Evolutionary conservation across 108 stramenopile genomes (phyloP).

Genomic region (Mayamaea pseudoterrestris): DNA sequence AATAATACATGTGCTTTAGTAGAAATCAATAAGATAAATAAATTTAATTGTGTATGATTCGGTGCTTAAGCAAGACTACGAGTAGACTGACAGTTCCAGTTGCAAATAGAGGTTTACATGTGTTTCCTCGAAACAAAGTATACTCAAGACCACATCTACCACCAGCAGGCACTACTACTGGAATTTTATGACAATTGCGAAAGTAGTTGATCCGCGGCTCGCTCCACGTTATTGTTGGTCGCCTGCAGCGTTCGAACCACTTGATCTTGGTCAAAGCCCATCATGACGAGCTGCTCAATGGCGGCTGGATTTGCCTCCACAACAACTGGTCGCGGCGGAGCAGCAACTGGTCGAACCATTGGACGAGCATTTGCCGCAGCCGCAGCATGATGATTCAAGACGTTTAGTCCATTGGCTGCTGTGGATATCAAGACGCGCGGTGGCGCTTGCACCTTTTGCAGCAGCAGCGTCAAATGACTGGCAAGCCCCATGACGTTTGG

Average conservation of each 20-base stretch:
- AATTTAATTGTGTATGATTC: no score
- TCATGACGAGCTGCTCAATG: constrained; percentile 55
- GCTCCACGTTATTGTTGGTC: constrained; percentile 74
- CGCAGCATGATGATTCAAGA: neutral
- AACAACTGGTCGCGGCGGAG: constrained; percentile 11
- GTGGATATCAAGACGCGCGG: constrained; percentile 4
- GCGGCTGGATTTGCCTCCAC: constrained; percentile 29
- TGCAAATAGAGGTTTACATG: no score
- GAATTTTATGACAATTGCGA: neutral
- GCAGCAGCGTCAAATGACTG: neutral
- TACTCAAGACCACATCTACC: neutral
- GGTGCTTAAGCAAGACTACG: no score
- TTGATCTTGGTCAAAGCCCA: constrained; percentile 74
- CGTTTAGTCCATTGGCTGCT: no score
- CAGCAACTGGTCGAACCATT: no score
- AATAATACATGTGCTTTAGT: no score
- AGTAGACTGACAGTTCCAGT: no score
- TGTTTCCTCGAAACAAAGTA: no score
- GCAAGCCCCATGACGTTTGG: neutral
- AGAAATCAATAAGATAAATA: no score
- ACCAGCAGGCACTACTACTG: no score
- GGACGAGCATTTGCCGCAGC: no score
- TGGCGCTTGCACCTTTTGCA: constrained; percentile 3
- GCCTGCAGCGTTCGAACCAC: constrained; percentile 56
- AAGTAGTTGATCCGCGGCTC: constrained; percentile 68